Conservation (phyloP, 2,329 filamentous ascomycete species). For the Macrophomina pseudophaseolina region DNA sequence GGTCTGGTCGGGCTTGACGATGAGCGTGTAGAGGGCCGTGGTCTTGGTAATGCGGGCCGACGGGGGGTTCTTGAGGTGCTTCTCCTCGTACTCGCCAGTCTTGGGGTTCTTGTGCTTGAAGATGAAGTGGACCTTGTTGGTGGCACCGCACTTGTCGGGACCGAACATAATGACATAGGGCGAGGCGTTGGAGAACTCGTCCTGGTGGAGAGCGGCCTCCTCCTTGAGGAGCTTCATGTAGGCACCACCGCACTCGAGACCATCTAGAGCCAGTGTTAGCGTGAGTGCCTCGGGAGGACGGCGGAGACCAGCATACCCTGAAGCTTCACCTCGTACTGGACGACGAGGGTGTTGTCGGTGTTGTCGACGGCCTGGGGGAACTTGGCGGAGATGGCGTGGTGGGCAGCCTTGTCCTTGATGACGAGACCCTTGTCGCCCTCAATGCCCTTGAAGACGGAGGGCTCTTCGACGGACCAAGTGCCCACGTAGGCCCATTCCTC, state of each 20-base stretch:
- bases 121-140: constrained; percentile 98
- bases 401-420: constrained; percentile 95
- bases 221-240: constrained; percentile 99
- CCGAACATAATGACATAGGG: constrained; percentile 99
- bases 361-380: constrained; percentile 96
- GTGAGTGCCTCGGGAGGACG: neutral
- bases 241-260: constrained; percentile 95
- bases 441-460: constrained; percentile 85
- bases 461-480: constrained; percentile 97
- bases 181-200: constrained; percentile 96
- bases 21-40: constrained; percentile 92
- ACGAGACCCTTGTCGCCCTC: constrained; percentile 96
- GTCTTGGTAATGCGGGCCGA: constrained; percentile 89
- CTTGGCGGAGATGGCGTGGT: constrained; percentile 99
- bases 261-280: constrained; percentile 61
- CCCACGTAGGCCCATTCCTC: constrained; percentile 95
- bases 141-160: constrained; percentile 97
- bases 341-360: constrained; percentile 95
- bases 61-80: constrained; percentile 87
- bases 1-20: constrained; percentile 95
- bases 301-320: constrained; percentile 70
- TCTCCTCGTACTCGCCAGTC: constrained; percentile 99
- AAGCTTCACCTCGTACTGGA: constrained; percentile 99
- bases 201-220: constrained; percentile 93
- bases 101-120: constrained; percentile 99